Percentiles rank a stretch among this genome's conserved stretches.
These are phyloP conservation scores for Phaffia tasmanica DNA, from an alignment of 768 basidiomycete species.

Conservation along the genomic window DNA sequence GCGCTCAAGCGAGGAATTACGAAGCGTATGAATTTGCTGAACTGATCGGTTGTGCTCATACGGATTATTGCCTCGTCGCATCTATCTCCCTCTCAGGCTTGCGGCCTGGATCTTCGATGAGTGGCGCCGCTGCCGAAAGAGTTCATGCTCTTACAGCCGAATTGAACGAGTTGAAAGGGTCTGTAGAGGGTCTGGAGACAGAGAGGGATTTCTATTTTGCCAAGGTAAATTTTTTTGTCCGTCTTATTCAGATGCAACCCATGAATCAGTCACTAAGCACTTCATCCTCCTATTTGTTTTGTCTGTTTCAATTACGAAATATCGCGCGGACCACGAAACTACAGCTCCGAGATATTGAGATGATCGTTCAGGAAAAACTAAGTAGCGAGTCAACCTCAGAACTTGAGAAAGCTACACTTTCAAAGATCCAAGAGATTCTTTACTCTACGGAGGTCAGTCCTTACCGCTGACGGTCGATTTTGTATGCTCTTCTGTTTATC, in stretches of 20 bases:
- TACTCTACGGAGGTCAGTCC: constrained; percentile 80
- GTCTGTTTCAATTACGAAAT: not conserved
- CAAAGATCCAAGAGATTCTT: constrained; percentile 78
- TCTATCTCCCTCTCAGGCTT: not conserved
- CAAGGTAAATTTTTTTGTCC: constrained; percentile 51
- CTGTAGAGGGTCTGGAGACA: constrained; percentile 86
- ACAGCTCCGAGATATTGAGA: constrained; percentile 90
- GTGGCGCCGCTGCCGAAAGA: constrained; percentile 51
- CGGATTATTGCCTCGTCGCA: not conserved
- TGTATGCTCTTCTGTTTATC: not conserved
- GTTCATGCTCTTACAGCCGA: constrained; percentile 56
- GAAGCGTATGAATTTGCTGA: no score
- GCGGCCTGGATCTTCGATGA: constrained; percentile 8
- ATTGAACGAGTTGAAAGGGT: constrained; percentile 64
- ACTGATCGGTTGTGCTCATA: no score
- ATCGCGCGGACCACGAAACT: not conserved
- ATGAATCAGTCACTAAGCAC: not conserved
- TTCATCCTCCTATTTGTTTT: not conserved
- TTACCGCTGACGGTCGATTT: not conserved
- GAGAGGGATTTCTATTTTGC: constrained; percentile 98
- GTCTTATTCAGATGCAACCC: not conserved
- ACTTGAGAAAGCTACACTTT: constrained; percentile 43
- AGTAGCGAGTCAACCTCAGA: constrained; percentile 50
- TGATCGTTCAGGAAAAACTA: constrained; percentile 70
- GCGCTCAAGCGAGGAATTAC: no score